Base-by-base conservation (phyloP, 2,329 filamentous ascomycete genomes). In the Calonectria ilicicola region DNA sequence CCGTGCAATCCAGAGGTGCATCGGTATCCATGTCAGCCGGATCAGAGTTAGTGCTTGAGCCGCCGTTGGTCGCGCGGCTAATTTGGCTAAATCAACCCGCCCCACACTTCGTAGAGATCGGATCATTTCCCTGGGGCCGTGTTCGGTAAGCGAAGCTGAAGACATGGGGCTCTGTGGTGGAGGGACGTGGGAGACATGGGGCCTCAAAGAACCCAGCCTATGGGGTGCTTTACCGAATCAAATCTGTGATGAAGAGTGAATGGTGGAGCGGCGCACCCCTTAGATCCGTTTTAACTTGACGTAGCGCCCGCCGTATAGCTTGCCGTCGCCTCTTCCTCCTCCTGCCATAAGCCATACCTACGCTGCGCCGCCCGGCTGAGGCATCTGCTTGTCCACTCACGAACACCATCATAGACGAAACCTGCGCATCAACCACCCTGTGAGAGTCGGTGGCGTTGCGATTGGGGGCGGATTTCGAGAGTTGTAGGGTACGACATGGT, bases 31-130 rank as follows among this genome's bases (percentile, higher is more conserved):
- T 56, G 64, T 65, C 58, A 35, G 42, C 32, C 32, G 32, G 32
- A 35, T 35, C 23, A 38, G 42, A 35, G 26, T 35, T 53, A 44
- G 66, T 21, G 32, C 46, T 66, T 47, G 42, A 56, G 56, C 63
- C 53, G 64, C 63, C 49, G 32, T 65, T 51, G 47, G 58, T 62
- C 47, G 68, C 44, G 35, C 21, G 60, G 60, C 44, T 40, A 32
- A 63, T 63, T 53, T 67, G 69, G 69, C 65, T 69, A 72, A 72
- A 74, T 72, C 2, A 51, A 1, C 64, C 46, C 40, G 40, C 38
- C 58, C 58, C 49, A 63, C 65, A 40, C 51, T 47, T 38, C 38
- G 19, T 27, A 17, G 56, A 60, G 46, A 70, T 70, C 46, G 63
- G 23, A 58, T 53, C 60, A 64, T 66, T 62, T 72, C 72, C 72